phyloP scores from a whole-genome alignment of 768 basidiomycete species.

The Wakefieldia striispora region DNA sequence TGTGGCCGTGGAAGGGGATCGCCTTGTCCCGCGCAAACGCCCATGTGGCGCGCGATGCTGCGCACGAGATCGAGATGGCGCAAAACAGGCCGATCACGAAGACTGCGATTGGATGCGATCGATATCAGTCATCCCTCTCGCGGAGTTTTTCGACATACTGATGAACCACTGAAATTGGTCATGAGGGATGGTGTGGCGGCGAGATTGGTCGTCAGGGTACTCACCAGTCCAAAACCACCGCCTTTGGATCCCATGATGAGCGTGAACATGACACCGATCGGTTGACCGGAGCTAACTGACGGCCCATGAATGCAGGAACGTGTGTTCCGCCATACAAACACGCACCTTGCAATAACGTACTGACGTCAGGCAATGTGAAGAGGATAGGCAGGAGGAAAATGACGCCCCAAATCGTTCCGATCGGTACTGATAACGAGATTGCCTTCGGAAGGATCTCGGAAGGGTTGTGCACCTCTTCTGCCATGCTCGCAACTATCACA shows the following conservation, averaged over 20 bases:
- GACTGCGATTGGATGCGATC: slow-evolving; percentile 30
- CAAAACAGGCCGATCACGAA: slow-evolving; percentile 60
- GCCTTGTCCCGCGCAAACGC: slow-evolving; percentile 68
- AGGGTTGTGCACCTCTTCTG: slow-evolving; percentile 65
- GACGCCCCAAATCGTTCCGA: slow-evolving; percentile 49
- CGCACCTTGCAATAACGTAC: slow-evolving; percentile 50
- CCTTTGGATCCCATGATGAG: slow-evolving; percentile 58
- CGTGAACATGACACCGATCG: slow-evolving; percentile 60
- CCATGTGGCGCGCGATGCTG: slow-evolving; percentile 70
- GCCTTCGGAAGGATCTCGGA: slow-evolving; percentile 53
- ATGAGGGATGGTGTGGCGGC: background rate
- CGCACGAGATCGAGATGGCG: slow-evolving; percentile 62
- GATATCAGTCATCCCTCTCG: background rate
- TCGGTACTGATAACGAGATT: slow-evolving; percentile 52
- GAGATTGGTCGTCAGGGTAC: slow-evolving; percentile 9
- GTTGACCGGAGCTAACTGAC: slow-evolving; percentile 60
- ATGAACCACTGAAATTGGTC: slow-evolving; percentile 38
- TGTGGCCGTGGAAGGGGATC: slow-evolving; percentile 51
- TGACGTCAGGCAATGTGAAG: slow-evolving; percentile 61
- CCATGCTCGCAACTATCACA: slow-evolving; percentile 55
- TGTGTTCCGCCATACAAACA: slow-evolving; percentile 3
- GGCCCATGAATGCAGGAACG: background rate
- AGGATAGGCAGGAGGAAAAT: slow-evolving; percentile 60
- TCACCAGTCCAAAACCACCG: slow-evolving; percentile 62
- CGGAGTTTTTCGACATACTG: slow-evolving; percentile 22